Conservation (phyloP, 257 asterid species). For the Nicotiana noctiflora region DNA sequence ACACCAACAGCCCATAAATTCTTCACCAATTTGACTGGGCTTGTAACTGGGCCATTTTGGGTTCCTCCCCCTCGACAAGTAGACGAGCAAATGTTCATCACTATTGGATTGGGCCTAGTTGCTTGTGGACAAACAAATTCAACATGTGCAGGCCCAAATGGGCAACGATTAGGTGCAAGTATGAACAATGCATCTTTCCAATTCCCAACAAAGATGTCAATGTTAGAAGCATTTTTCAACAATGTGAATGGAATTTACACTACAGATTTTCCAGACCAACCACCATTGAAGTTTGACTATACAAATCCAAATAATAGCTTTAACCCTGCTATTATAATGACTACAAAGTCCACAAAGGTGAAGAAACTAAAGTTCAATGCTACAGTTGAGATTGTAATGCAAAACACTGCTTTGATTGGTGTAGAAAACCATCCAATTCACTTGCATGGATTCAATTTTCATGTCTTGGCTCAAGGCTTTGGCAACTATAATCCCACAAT, state of each 20-base stretch:
- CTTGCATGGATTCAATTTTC: constrained; percentile 9
- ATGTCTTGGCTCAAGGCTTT: constrained; percentile 12
- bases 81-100: constrained; percentile 1
- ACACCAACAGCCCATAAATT: constrained; percentile 4
- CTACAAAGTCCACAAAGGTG: constrained; percentile 13
- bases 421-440: constrained; percentile 11
- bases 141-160: constrained; percentile 6
- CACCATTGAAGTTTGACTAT: constrained; percentile 2
- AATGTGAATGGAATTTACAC: background rate
- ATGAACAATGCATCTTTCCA: constrained; percentile 12
- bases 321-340: constrained; percentile 3
- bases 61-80: constrained; percentile 2
- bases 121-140: background rate
- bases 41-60: constrained; percentile 10
- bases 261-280: constrained; percentile 7
- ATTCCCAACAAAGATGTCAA: background rate
- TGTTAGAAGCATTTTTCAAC: constrained; percentile 10
- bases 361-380: constrained; percentile 10
- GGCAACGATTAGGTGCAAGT: constrained; percentile 5
- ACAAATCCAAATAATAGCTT: background rate
- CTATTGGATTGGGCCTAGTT: background rate
- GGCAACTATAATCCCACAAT: background rate
- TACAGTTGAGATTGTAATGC: constrained; percentile 3
- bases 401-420: constrained; percentile 6
- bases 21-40: background rate